Evolutionary conservation across 495 filamentous ascomycete species (phyloP).

Genomic region (Cladorrhinum samala): DNA sequence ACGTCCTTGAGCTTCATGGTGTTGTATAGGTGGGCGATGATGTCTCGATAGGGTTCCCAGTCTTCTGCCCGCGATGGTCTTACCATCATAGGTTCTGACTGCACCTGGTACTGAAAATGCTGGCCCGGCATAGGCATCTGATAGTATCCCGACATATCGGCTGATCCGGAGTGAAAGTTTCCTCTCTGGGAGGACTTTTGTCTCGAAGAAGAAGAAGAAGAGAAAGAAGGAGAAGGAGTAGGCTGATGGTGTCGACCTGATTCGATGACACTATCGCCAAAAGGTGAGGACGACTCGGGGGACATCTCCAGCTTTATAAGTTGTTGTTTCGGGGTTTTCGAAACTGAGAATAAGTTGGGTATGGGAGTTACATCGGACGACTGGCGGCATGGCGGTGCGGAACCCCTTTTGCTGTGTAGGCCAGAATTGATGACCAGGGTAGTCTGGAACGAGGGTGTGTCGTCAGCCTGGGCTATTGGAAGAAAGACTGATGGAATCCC

Average conservation of each 20-base stretch:
- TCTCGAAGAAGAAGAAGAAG: too few relatives aligned
- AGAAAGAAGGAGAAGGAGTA: too few relatives aligned
- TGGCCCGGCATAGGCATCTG: slow-evolving; percentile 3
- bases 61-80: slow-evolving; percentile 30
- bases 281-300: neutral
- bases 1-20: slow-evolving; percentile 32
- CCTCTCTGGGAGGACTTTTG: too few relatives aligned
- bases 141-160: slow-evolving; percentile 12
- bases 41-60: slow-evolving; percentile 32
- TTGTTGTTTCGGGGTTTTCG: neutral
- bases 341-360: neutral
- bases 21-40: slow-evolving; percentile 29
- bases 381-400: neutral
- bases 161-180: neutral
- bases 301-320: neutral
- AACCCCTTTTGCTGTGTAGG: neutral
- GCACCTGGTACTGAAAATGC: slow-evolving; percentile 5
- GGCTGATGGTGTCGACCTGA: neutral
- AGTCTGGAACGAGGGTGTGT: neutral
- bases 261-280: neutral
- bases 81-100: slow-evolving; percentile 14
- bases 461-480: neutral
- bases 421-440: neutral
- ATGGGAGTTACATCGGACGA: neutral
- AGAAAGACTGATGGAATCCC: too few relatives aligned